Evolutionary conservation across 2,329 filamentous ascomycete species (phyloP), one percentile per base, ranked within the genome.

Genomic region (Lithohypha guttulata): DNA sequence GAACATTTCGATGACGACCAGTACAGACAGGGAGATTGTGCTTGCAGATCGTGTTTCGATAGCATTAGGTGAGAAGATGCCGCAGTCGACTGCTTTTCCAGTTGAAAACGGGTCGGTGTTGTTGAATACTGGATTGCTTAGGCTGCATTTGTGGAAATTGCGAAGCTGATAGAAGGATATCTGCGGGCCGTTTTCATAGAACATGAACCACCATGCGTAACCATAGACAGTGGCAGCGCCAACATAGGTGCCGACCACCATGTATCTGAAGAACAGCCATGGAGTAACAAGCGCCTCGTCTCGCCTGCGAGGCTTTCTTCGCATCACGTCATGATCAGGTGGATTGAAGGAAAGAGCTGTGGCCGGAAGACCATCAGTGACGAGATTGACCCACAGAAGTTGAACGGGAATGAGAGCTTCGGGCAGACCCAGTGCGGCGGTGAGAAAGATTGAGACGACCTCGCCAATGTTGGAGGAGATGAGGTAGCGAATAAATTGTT

Each of bases 171-270:
- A 81, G 67, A 96, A 94, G 47, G 70, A 78, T 62, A 98, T 93
- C 60, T 93, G 84, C 17, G 91, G 91, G 1, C 91, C 91, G 50
- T 79, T 77, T 6, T 78, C 65, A 66, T 96, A 89, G 70, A 82
- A 94, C 81, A 98, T 87, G 70, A 96, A 98, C 84, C 86, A 98
- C 91, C 91, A 98, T n/a, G 85, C 89, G 58, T 98, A 98, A 31
- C 93, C 91, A 55, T 81, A 86, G 14, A 98, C 93, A 3, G 91
- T 98, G 39, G 91, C 91, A 27, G 85, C 70, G 57, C 91, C 91
- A 42, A 98, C 91, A 49, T 98, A 98, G 6, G 78, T 85, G 45
- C 91, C 91, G 53, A 98, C 91, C 34, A 96, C 79, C 69, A 98
- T 78, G 64, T 98, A 98, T 38, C 91, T 79, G 73, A 96, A 86